Evolutionary conservation across 2,329 filamentous ascomycete genomes (phyloP).

Genomic region (Nemania bipapillata): DNA sequence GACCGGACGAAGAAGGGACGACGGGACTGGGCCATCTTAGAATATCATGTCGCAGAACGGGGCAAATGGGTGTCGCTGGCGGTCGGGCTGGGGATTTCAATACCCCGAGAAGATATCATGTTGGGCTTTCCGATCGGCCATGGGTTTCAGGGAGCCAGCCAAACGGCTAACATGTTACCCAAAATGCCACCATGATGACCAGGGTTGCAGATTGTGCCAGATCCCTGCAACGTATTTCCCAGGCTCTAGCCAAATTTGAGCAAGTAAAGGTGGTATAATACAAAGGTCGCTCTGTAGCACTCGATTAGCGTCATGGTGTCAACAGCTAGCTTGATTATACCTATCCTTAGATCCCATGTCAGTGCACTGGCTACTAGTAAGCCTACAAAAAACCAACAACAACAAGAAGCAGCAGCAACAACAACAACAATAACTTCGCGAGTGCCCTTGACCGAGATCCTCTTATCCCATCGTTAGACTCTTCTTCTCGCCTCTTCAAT

Average conservation of each 20-base stretch:
- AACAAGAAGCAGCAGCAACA: no score
- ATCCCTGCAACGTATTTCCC: not conserved
- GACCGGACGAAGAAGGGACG: not conserved
- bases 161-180: not conserved
- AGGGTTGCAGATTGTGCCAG: not conserved
- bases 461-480: not conserved
- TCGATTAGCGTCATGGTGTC: not conserved
- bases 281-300: not conserved
- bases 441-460: not conserved
- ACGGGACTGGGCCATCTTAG: not conserved
- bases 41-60: not conserved
- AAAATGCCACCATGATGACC: not conserved
- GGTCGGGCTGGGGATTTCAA: not conserved
- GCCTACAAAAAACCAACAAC: no score
- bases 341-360: not conserved
- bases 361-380: not conserved
- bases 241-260: not conserved
- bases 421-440: not conserved
- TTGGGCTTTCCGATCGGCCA: not conserved
- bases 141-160: not conserved
- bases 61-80: not conserved
- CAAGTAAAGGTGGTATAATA: conserved; percentile 2
- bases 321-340: not conserved
- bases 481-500: not conserved
- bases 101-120: not conserved